These are phyloP conservation scores for Boehmeria nivea DNA, from an alignment of 306 rosid genomes.

Conservation along the genomic window DNA sequence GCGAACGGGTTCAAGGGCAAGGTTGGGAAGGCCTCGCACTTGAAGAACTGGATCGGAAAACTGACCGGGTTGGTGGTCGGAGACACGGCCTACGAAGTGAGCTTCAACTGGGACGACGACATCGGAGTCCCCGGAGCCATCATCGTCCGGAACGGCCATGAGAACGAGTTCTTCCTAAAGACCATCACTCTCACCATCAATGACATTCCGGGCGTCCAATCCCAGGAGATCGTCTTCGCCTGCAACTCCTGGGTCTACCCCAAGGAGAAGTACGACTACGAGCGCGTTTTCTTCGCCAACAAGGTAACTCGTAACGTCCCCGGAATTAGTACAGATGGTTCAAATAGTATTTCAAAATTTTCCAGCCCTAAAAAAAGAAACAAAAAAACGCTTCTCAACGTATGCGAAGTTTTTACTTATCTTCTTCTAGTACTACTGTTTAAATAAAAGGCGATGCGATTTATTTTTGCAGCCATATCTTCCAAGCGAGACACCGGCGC, in stretches of 20 bases:
- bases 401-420: no score
- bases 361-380: no score
- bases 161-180: conserved; percentile 43
- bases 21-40: conserved; percentile 41
- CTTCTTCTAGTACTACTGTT: no score
- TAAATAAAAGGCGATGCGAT: no score
- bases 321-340: no score
- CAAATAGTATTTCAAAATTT: no score
- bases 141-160: conserved; percentile 34
- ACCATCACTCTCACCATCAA: conserved; percentile 39
- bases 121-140: conserved; percentile 59
- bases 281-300: conserved; percentile 61
- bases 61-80: conserved; percentile 31
- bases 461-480: conserved; percentile 44
- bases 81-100: conserved; percentile 31
- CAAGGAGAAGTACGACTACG: conserved; percentile 3
- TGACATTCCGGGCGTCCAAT: conserved; percentile 30
- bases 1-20: conserved; percentile 40
- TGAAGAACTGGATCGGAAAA: conserved; percentile 41
- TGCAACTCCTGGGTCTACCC: conserved; percentile 75
- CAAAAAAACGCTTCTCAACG: no score
- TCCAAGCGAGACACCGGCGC: conserved; percentile 57
- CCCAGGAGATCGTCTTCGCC: conserved; percentile 37
- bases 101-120: conserved; percentile 43
- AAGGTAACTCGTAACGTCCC: no score